Base-by-base conservation (phyloP, 2,329 filamentous ascomycete genomes). In the Microdochium paspali region DNA sequence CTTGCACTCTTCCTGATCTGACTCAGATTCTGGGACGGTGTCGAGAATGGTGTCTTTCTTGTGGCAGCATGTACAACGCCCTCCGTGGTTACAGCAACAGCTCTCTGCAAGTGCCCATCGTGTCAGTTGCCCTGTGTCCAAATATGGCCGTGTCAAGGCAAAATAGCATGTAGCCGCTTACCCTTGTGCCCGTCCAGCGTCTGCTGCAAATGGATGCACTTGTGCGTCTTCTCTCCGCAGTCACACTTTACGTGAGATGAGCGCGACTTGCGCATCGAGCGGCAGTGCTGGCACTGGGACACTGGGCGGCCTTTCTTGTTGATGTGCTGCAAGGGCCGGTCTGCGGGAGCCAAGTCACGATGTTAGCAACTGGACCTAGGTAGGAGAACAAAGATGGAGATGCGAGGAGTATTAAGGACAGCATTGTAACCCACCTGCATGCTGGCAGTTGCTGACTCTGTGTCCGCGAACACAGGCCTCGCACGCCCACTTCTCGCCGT, bases 401-500 rank as follows among this genome's bases (percentile, higher is more conserved):
- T 47, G 32, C 32, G 23, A 52, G 47, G 48, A 25, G 44, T 35
- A 44, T 18, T 47, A 26, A 46, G 46, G 32, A 44, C 42, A 52
- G 43, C 45, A 52, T 48, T 39, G 49, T 58, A 53, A 78, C 87
- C 75, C 81, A 95, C 90, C 90, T 67, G 82, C 80, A 70, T 98
- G 93, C 68, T 91, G 89, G 76, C 93, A 98, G 66, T 93, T 95
- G 84, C 90, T 97, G 65, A 98, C 93, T 66, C 93, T 88, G 74
- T 98, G 93, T 64, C 93, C 93, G 70, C 93, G 87, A 66, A 98
- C 90, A 73, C 93, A 98, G 72, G 90, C 90, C 73, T 95, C 88
- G 77, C 91, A 97, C 70, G 91, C 91, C 75, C 82, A 97, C 76
- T 97, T 97, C 75, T 95, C 89, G 69, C 91, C 91, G 77, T 95